These are phyloP conservation scores for Basidiobolus meristosporus DNA, from an alignment of 371 early-diverging fungal genomes.

Conservation along the genomic window DNA sequence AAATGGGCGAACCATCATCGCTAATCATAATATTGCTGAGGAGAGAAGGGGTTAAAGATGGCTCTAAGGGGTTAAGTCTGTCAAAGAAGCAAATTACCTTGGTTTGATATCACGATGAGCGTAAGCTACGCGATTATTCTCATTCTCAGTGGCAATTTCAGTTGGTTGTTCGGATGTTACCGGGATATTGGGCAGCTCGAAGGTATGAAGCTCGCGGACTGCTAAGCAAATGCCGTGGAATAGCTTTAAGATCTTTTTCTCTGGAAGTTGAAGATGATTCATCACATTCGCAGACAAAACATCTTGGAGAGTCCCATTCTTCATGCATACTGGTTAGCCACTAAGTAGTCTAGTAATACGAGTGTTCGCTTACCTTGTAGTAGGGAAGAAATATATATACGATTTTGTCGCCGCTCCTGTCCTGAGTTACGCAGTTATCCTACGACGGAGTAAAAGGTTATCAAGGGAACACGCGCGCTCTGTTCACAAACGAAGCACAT, in stretches of 20 bases:
- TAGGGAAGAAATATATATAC: constrained; percentile 45
- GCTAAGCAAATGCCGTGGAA: constrained; percentile 40
- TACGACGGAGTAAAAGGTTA: constrained; percentile 5
- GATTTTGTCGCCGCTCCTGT: constrained; percentile 32
- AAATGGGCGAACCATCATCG: constrained; percentile 44
- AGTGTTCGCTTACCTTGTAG: constrained; percentile 19
- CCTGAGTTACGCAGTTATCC: constrained; percentile 38
- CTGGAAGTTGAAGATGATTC: constrained; percentile 25
- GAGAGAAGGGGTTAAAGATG: neutral
- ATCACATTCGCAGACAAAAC: constrained; percentile 26
- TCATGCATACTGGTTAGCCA: neutral
- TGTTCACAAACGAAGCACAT: constrained; percentile 5
- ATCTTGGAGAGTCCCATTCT: constrained; percentile 43
- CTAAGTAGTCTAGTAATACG: neutral
- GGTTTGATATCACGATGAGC: constrained; percentile 70
- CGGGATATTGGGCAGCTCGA: constrained; percentile 19
- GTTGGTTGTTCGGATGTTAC: constrained; percentile 1
- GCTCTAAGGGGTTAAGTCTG: neutral
- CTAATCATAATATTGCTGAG: constrained; percentile 28
- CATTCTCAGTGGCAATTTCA: constrained; percentile 2
- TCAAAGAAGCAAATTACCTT: constrained; percentile 15
- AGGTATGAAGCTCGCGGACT: constrained; percentile 31
- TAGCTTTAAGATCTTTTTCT: constrained; percentile 28
- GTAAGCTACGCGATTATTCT: constrained; percentile 23
- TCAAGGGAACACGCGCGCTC: neutral